Conservation (phyloP, 257 asterid species). For the Osmanthus fragrans region DNA sequence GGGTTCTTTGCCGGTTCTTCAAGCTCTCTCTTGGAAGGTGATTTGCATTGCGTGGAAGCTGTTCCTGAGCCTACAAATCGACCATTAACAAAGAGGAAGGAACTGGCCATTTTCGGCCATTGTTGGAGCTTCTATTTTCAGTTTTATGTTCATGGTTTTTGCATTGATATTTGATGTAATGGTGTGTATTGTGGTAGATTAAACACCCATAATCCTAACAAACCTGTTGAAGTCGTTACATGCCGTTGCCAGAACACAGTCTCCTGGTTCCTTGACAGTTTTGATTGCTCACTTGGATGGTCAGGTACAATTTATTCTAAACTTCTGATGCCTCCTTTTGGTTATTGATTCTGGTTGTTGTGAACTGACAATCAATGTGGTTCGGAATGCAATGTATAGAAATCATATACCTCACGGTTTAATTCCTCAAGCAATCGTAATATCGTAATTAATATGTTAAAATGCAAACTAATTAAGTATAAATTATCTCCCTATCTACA, state of each 20-base stretch:
- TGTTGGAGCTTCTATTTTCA: too few relatives aligned
- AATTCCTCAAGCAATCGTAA: not conserved
- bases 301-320: conserved; percentile 48
- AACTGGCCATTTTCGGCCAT: too few relatives aligned
- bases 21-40: too few relatives aligned
- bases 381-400: not conserved
- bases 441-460: not conserved
- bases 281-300: conserved; percentile 70
- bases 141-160: too few relatives aligned
- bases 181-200: too few relatives aligned
- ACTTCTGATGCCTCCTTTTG: conserved; percentile 9
- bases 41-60: too few relatives aligned
- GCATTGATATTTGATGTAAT: too few relatives aligned
- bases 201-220: too few relatives aligned
- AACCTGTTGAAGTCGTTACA: conserved; percentile 58
- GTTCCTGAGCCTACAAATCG: too few relatives aligned
- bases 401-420: not conserved
- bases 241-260: conserved; percentile 47
- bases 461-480: not conserved
- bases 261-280: conserved; percentile 72
- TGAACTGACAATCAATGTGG: not conserved
- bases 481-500: too few relatives aligned
- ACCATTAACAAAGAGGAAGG: too few relatives aligned
- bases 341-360: not conserved
- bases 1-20: too few relatives aligned